A percentile compares a stretch with the other conserved stretches of the same genome.
Evolutionary conservation across 257 asterid genomes (phyloP).

Genomic region (Solanum boliviense): DNA sequence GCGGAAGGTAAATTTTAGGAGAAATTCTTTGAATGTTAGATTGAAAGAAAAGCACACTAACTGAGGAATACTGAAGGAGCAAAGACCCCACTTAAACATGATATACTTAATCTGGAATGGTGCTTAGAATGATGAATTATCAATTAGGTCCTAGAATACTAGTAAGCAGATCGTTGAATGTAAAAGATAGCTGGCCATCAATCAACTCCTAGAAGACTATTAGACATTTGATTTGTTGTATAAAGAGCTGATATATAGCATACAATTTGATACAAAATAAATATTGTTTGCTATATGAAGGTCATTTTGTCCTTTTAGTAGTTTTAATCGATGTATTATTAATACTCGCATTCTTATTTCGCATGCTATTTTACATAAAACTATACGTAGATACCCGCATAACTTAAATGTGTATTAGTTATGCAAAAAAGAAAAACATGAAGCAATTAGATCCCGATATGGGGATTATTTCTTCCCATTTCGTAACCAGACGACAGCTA

Average conservation of each 20-base stretch:
- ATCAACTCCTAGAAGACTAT: background rate
- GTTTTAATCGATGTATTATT: background rate
- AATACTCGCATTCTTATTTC: background rate
- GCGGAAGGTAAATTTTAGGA: background rate
- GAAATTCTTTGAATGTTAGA: background rate
- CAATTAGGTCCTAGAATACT: background rate
- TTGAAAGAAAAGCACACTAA: background rate
- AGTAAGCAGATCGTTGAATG: background rate
- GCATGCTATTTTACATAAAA: background rate
- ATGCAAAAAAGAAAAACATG: background rate
- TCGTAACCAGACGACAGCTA: background rate
- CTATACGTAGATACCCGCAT: background rate
- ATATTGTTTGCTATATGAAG: background rate
- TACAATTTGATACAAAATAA: background rate
- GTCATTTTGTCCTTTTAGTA: background rate
- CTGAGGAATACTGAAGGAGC: background rate
- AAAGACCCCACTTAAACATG: background rate
- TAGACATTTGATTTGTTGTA: background rate
- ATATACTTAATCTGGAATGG: background rate
- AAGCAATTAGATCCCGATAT: background rate
- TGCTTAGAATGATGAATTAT: background rate
- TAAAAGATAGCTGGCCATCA: background rate
- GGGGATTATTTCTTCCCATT: background rate
- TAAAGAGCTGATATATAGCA: background rate
- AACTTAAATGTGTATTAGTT: background rate